phyloP scores from a whole-genome alignment of 176 grass and related monocot genomes.

The Phragmites australis region DNA sequence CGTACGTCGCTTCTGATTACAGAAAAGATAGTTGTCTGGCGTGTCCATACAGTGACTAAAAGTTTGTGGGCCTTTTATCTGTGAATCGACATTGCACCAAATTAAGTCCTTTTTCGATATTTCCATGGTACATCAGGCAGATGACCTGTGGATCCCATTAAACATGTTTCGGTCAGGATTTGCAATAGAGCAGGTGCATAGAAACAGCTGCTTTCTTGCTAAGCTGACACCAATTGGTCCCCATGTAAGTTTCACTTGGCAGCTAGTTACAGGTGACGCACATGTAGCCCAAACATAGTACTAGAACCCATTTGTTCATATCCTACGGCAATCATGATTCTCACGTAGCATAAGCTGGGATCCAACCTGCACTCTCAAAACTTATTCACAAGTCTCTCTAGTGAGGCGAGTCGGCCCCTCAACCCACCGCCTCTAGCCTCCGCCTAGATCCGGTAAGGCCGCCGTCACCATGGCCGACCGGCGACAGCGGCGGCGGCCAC shows the following conservation, averaged over 20 bases:
- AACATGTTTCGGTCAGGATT: neutral
- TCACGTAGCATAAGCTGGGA: neutral
- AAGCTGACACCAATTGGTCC: neutral
- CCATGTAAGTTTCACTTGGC: conserved; percentile 6
- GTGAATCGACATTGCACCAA: neutral
- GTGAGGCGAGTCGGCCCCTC: too few relatives aligned
- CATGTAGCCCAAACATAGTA: conserved; percentile 1
- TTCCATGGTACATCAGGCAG: conserved; percentile 11
- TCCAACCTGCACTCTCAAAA: neutral
- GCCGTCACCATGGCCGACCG: too few relatives aligned
- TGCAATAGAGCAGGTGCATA: neutral
- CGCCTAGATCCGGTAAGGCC: too few relatives aligned
- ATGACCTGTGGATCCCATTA: neutral
- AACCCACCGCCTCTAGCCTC: too few relatives aligned
- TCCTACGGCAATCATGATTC: neutral
- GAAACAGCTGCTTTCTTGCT: neutral
- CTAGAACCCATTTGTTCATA: neutral
- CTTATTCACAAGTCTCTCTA: neutral
- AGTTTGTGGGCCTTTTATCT: conserved; percentile 5
- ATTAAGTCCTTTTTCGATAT: neutral
- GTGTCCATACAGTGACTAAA: neutral
- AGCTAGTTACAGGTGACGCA: conserved; percentile 14
- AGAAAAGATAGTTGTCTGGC: neutral
- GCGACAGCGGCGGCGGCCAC: too few relatives aligned
- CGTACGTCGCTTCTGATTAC: neutral